Conservation (phyloP, 768 basidiomycete species). For the Exsudoporus frostii region DNA sequence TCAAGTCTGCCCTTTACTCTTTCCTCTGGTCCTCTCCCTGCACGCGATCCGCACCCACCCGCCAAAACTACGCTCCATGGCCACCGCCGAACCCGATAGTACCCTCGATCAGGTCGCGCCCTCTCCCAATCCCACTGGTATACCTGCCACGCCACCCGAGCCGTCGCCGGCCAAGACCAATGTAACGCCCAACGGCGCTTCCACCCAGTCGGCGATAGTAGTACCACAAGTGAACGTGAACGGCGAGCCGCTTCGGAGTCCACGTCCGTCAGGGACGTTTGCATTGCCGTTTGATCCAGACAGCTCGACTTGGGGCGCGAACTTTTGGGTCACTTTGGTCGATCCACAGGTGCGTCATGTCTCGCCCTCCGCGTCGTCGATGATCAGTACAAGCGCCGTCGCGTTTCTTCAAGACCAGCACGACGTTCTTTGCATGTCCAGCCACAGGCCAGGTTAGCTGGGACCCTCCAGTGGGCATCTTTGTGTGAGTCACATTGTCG, state of each 20-base stretch:
- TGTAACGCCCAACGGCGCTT: conserved; percentile 8
- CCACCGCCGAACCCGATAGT: conserved; percentile 25
- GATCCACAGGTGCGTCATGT: conserved; percentile 74
- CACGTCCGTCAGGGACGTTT: conserved; percentile 30
- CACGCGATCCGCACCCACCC: conserved; percentile 9
- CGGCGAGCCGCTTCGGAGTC: conserved; percentile 32
- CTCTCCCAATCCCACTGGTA: conserved; percentile 2
- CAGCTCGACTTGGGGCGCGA: conserved; percentile 73
- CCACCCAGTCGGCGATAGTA: conserved; percentile 14
- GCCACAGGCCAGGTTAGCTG: conserved; percentile 90
- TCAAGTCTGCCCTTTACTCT: background rate
- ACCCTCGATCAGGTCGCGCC: conserved; percentile 20
- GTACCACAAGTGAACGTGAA: conserved; percentile 37
- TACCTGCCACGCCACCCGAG: conserved; percentile 1
- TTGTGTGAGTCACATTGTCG: conserved; percentile 57
- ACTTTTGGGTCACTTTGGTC: conserved; percentile 92
- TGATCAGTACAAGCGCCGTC: conserved; percentile 6
- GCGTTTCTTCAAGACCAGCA: conserved; percentile 41
- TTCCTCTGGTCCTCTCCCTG: background rate
- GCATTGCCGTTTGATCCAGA: conserved; percentile 22
- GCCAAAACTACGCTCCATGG: conserved; percentile 18
- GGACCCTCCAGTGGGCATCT: conserved; percentile 88
- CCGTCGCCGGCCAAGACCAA: conserved; percentile 7
- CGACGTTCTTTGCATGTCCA: conserved; percentile 89
- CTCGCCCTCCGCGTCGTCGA: conserved; percentile 6